These are phyloP conservation scores for Botrytis hyacinthi DNA, from an alignment of 2,329 filamentous ascomycete species.

Conservation along the genomic window DNA sequence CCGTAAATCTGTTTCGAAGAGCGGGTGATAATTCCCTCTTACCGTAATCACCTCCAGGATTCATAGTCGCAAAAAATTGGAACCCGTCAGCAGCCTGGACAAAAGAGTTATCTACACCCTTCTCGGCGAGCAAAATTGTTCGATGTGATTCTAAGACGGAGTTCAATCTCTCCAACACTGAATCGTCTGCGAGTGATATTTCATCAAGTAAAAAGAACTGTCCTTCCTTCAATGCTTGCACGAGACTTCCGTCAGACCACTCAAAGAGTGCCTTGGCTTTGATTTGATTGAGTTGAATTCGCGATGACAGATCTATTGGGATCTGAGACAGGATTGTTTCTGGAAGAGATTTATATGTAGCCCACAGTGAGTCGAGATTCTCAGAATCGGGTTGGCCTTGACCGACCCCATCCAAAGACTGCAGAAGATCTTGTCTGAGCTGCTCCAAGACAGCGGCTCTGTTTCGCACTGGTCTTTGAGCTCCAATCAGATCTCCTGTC, in stretches of 20 bases:
- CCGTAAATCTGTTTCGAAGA: constrained; percentile 92
- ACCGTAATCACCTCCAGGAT: constrained; percentile 95
- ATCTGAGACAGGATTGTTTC: constrained; percentile 44
- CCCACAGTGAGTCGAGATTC: constrained; percentile 55
- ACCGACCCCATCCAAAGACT: constrained; percentile 43
- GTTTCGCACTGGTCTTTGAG: constrained; percentile 88
- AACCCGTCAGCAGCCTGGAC: constrained; percentile 76
- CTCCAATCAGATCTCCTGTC: constrained; percentile 94
- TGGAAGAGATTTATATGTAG: constrained; percentile 46
- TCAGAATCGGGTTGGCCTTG: constrained; percentile 56
- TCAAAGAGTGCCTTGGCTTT: constrained; percentile 87
- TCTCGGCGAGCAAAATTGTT: constrained; percentile 87
- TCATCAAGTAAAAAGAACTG: constrained; percentile 94
- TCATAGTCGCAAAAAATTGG: constrained; percentile 98
- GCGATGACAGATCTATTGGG: constrained; percentile 36
- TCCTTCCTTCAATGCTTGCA: constrained; percentile 88
- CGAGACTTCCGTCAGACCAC: constrained; percentile 91
- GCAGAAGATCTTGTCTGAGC: constrained; percentile 59
- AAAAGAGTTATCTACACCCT: constrained; percentile 80
- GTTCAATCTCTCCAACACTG: constrained; percentile 92
- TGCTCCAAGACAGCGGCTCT: constrained; percentile 67
- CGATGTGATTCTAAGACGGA: constrained; percentile 90
- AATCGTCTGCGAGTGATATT: constrained; percentile 96
- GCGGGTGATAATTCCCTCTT: constrained; percentile 97
- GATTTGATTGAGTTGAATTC: constrained; percentile 49